A percentile compares a stretch with the other conserved stretches of the same genome.
phyloP scores from a whole-genome alignment of 768 basidiomycete species.

The Naganishia randhawae region DNA sequence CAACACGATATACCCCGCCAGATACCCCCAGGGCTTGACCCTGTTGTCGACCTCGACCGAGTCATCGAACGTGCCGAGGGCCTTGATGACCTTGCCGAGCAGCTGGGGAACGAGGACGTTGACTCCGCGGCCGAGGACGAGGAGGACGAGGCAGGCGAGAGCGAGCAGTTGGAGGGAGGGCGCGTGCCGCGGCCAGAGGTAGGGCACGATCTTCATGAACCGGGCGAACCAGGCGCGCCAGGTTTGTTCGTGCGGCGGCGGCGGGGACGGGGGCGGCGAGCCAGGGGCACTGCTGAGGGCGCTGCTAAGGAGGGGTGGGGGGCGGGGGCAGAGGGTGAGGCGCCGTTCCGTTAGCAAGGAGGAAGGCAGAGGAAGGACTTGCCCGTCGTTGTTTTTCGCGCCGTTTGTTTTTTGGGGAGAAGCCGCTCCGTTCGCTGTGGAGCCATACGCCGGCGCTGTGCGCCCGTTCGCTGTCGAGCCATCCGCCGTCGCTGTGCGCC shows the following conservation, averaged over 20 bases:
- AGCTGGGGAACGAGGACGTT: conserved; percentile 68
- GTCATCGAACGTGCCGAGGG: conserved; percentile 55
- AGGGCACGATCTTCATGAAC: conserved; percentile 65
- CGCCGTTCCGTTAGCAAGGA: too few species aligned
- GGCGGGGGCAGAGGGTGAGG: too few species aligned
- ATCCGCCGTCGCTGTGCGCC: conserved; percentile 56
- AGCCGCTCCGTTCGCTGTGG: conserved; percentile 38
- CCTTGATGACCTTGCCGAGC: conserved; percentile 62
- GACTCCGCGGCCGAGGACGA: conserved; percentile 71
- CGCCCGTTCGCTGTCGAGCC: conserved; percentile 43
- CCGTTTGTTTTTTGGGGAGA: too few species aligned
- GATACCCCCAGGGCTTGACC: conserved; percentile 60
- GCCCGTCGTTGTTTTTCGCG: too few species aligned
- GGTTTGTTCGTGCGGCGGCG: conserved; percentile 54
- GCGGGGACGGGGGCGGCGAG: conserved; percentile 25
- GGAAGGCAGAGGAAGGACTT: too few species aligned
- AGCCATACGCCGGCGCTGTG: conserved; percentile 53
- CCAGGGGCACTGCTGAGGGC: too few species aligned
- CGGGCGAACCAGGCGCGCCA: conserved; percentile 69
- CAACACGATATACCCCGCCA: conserved; percentile 66
- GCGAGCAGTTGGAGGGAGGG: conserved; percentile 66
- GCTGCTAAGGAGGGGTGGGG: too few species aligned
- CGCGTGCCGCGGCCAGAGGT: conserved; percentile 76
- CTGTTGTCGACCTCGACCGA: conserved; percentile 44
- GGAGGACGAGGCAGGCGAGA: conserved; percentile 64